These are phyloP conservation scores for Candida pseudoviswanathii DNA, from an alignment of 1,139 yeast genomes.

Conservation along the genomic window DNA sequence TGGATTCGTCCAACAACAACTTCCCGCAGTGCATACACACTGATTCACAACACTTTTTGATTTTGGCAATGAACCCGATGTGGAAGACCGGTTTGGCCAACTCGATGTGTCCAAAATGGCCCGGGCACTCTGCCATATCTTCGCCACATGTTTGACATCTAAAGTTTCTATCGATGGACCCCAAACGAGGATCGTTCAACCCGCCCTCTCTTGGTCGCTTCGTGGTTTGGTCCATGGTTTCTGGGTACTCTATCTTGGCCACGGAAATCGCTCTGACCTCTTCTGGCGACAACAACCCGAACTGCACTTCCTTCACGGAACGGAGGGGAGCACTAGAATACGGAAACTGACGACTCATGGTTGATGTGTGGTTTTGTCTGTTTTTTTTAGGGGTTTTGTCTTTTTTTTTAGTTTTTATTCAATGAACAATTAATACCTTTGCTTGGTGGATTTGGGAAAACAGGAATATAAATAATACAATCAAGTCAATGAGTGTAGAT, in stretches of 20 bases:
- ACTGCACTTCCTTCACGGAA: slow-evolving; percentile 96
- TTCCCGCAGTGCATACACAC: slow-evolving; percentile 99
- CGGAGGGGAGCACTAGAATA: slow-evolving; percentile 98
- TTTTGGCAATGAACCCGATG: slow-evolving; percentile 90
- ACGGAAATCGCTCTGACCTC: slow-evolving; percentile 96
- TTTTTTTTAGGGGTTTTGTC: background rate
- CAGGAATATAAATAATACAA: background rate
- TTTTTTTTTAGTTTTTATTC: slow-evolving; percentile 7
- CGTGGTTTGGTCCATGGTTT: slow-evolving; percentile 97
- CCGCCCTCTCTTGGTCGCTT: slow-evolving; percentile 97
- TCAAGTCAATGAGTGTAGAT: slow-evolving; percentile 9
- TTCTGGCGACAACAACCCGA: slow-evolving; percentile 97
- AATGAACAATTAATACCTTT: background rate
- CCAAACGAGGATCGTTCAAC: slow-evolving; percentile 92
- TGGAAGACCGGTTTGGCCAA: slow-evolving; percentile 98
- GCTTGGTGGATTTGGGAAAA: background rate
- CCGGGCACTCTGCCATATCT: slow-evolving; percentile 99
- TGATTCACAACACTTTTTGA: slow-evolving; percentile 93
- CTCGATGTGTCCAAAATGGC: slow-evolving; percentile 98
- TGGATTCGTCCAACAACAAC: slow-evolving; percentile 80
- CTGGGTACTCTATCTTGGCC: slow-evolving; percentile 96
- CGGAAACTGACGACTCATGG: slow-evolving; percentile 68
- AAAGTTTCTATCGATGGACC: slow-evolving; percentile 97
- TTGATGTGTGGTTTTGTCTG: background rate
- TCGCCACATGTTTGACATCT: slow-evolving; percentile 99